These are phyloP conservation scores for Glycyrrhiza uralensis DNA, from an alignment of 306 rosid species.

Conservation along the genomic window DNA sequence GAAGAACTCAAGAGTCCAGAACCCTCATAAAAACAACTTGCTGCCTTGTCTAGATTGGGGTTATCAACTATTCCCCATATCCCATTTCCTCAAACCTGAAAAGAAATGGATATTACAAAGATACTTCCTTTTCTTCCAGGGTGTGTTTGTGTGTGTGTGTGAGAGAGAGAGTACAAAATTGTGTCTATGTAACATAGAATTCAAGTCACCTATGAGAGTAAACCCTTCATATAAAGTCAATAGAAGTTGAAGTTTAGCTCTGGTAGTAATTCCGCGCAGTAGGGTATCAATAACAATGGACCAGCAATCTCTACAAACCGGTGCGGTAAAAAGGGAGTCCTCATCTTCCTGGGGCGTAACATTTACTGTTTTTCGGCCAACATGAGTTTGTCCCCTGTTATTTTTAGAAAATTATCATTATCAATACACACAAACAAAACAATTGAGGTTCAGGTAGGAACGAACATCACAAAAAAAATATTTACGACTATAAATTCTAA, in stretches of 20 bases:
- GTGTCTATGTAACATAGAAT: background rate
- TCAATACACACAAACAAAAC: slow-evolving; percentile 4
- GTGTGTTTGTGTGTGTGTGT: slow-evolving; percentile 3
- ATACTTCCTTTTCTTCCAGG: slow-evolving; percentile 11
- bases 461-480: background rate
- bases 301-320: slow-evolving; percentile 22
- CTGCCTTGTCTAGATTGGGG: slow-evolving; percentile 19
- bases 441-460: background rate
- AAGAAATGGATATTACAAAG: slow-evolving; percentile 18
- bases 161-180: slow-evolving; percentile 7
- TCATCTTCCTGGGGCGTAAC: slow-evolving; percentile 46
- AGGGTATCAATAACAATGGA: slow-evolving; percentile 33
- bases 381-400: slow-evolving; percentile 70
- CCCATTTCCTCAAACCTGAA: slow-evolving; percentile 37
- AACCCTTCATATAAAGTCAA: slow-evolving; percentile 12
- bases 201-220: slow-evolving; percentile 45
- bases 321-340: slow-evolving; percentile 18
- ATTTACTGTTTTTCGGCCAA: slow-evolving; percentile 67
- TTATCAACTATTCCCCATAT: background rate
- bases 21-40: slow-evolving; percentile 4
- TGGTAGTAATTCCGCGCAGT: slow-evolving; percentile 21
- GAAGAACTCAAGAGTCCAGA: slow-evolving; percentile 6
- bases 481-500: background rate
- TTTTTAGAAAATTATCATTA: slow-evolving; percentile 18
- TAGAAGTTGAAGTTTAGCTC: slow-evolving; percentile 30